These are phyloP conservation scores for Cyclotella baltica DNA, from an alignment of 108 stramenopile genomes.

Conservation along the genomic window DNA sequence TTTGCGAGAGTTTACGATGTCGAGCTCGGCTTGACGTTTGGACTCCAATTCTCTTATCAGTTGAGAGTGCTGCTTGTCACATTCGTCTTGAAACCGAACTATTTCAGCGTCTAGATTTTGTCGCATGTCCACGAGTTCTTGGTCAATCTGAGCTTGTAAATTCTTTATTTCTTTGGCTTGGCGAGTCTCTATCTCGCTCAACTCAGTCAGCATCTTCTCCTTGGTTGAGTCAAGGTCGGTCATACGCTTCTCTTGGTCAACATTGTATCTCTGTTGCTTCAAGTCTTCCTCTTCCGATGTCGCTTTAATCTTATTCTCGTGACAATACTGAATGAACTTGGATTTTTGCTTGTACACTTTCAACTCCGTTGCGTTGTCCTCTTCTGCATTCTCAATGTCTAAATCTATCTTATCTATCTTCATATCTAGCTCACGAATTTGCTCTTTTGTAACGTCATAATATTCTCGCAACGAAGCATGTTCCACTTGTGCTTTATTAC, in stretches of 20 bases:
- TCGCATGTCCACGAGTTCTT: conserved; percentile 19
- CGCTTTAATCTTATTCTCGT: conserved; percentile 36
- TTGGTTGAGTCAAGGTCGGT: conserved; percentile 19
- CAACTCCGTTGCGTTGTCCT: conserved; percentile 45
- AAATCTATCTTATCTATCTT: conserved; percentile 44
- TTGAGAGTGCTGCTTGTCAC: conserved; percentile 32
- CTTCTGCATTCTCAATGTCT: conserved; percentile 48
- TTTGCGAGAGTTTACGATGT: conserved; percentile 25
- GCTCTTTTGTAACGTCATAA: conserved; percentile 41
- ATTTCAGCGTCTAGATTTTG: conserved; percentile 34
- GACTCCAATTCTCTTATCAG: conserved; percentile 25
- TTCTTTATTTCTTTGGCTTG: conserved; percentile 22
- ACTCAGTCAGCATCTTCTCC: conserved; percentile 3
- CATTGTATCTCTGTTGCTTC: conserved; percentile 7
- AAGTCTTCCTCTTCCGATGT: not conserved
- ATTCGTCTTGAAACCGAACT: conserved; percentile 20
- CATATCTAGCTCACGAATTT: conserved; percentile 46
- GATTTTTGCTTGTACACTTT: conserved; percentile 48
- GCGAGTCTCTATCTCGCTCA: conserved; percentile 18
- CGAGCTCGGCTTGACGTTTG: conserved; percentile 33
- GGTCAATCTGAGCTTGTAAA: conserved; percentile 11
- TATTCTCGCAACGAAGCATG: conserved; percentile 38
- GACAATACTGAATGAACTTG: conserved; percentile 50
- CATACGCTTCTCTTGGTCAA: conserved; percentile 19
- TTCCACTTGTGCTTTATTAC: conserved; percentile 47